phyloP scores from a whole-genome alignment of 495 filamentous ascomycete species.

The Hyaloscypha hepaticicola region DNA sequence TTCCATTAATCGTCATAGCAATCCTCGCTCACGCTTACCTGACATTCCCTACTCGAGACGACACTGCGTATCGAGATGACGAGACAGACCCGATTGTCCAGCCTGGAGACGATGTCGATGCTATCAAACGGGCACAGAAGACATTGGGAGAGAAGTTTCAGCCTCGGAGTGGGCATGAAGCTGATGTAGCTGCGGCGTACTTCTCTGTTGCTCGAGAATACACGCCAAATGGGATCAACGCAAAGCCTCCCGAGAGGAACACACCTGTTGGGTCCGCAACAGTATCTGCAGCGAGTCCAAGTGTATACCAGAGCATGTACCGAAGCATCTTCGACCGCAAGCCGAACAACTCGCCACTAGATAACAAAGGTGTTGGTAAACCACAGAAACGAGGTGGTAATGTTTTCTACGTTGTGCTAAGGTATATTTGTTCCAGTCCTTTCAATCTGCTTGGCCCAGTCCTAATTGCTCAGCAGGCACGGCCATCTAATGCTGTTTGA shows the following conservation, averaged over 20 bases:
- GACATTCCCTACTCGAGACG: slow-evolving; percentile 56
- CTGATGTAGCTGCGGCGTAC: slow-evolving; percentile 88
- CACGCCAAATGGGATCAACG: slow-evolving; percentile 84
- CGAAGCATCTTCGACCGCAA: slow-evolving; percentile 91
- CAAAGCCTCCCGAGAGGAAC: slow-evolving; percentile 83
- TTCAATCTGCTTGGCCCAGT: not conserved
- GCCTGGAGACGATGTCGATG: slow-evolving; percentile 47
- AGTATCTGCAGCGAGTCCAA: slow-evolving; percentile 72
- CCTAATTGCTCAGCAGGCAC: slow-evolving; percentile 57
- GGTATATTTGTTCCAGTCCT: slow-evolving; percentile 46
- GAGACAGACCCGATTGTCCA: slow-evolving; percentile 41
- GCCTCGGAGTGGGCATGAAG: slow-evolving; percentile 49
- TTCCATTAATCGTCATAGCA: slow-evolving; percentile 69
- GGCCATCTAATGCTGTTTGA: slow-evolving; percentile 98
- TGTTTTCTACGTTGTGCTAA: slow-evolving; percentile 90
- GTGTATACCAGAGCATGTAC: slow-evolving; percentile 98
- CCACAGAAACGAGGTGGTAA: slow-evolving; percentile 74
- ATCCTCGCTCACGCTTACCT: slow-evolving; percentile 68
- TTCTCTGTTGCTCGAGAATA: slow-evolving; percentile 95
- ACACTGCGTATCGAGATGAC: slow-evolving; percentile 22
- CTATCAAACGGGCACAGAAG: slow-evolving; percentile 44
- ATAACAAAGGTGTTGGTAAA: slow-evolving; percentile 51
- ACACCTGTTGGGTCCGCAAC: slow-evolving; percentile 72
- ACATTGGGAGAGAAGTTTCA: slow-evolving; percentile 53
- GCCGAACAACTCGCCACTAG: slow-evolving; percentile 47